Conservation (phyloP, 2,329 filamentous ascomycete genomes). For the Dactylellina parvicollis region DNA sequence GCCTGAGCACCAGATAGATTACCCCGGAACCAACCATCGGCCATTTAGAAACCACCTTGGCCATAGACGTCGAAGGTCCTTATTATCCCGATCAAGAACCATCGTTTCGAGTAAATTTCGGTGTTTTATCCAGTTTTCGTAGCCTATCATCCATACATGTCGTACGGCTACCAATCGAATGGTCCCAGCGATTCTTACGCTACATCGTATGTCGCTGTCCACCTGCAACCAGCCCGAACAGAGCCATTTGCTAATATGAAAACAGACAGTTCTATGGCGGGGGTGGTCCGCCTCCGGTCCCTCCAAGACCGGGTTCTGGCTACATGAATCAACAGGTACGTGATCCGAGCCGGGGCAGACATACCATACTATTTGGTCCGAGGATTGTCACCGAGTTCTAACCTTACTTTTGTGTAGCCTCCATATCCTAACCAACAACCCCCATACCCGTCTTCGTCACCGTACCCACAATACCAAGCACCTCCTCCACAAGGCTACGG, state of each 20-base stretch:
- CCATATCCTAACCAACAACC: conserved; percentile 33
- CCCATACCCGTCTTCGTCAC: conserved; percentile 17
- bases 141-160: conserved; percentile 41
- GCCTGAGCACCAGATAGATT: conserved; percentile 13
- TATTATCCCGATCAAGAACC: conserved; percentile 1
- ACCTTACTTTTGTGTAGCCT: conserved; percentile 25
- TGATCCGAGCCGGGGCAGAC: too few relatives aligned
- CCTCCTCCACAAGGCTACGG: conserved; percentile 41
- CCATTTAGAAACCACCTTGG: conserved; percentile 1
- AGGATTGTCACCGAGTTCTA: neutral
- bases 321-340: conserved; percentile 46
- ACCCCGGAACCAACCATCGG: conserved; percentile 36
- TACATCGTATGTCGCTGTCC: conserved; percentile 43
- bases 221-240: neutral
- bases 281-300: conserved; percentile 44
- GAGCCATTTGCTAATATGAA: neutral
- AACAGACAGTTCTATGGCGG: conserved; percentile 51
- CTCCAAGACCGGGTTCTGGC: conserved; percentile 46
- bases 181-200: conserved; percentile 54
- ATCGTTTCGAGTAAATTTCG: neutral
- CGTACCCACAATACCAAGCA: conserved; percentile 51
- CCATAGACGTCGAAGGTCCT: conserved; percentile 3
- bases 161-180: conserved; percentile 51
- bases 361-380: neutral
- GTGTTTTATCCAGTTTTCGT: conserved; percentile 3